Base-by-base conservation (phyloP, 2,329 filamentous ascomycete genomes). In the Trichoderma sp. region DNA sequence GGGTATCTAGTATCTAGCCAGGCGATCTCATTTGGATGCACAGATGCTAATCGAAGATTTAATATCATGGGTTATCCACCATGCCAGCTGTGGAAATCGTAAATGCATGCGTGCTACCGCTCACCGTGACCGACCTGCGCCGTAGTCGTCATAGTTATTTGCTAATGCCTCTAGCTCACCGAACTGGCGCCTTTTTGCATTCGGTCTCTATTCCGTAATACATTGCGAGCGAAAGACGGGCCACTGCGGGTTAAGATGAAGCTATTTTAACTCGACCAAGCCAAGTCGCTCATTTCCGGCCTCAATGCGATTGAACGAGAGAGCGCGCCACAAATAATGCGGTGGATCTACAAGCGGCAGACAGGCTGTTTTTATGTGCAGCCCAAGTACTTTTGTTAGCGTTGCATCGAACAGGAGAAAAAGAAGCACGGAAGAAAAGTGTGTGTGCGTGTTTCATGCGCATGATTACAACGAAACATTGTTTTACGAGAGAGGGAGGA, bases 271-370 rank as follows among this genome's bases (percentile, higher is more conserved):
- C 39, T 21, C 57, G 36, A 28, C 21, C 66, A n/a, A 61, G 66
- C 57, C 65, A 68, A 51, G 36, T 53, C 66, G 66, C 66, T 70
- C 66, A 70, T 70, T 53, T 70, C 66, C 66, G 66, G 56, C 56
- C 32, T 70, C 66, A 62, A 70, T 70, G 66, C 66, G 57, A 70
- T 70, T 43, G 36, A 62, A 39, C 66, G 61, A 30, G 61, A 30
- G 3, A n/a, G 26, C 2, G n/a, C 11, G 56, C 39, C 66, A 21
- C 57, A 36, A 43, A 53, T 28, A 61, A 62, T 62, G 66, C 56
- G 21, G 66, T 70, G 66, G 66, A 69, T 69, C 56, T 53, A 21
- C 36, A 24, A n/a, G 34, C 34, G 34, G 24, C 24, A 24, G 24
- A 24, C 24, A 24, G 24, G n/a, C 7, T 21, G 5, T 39, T 32